phyloP scores from a whole-genome alignment of 441 rosid species.

The Pelargonium myrrhifolium region DNA sequence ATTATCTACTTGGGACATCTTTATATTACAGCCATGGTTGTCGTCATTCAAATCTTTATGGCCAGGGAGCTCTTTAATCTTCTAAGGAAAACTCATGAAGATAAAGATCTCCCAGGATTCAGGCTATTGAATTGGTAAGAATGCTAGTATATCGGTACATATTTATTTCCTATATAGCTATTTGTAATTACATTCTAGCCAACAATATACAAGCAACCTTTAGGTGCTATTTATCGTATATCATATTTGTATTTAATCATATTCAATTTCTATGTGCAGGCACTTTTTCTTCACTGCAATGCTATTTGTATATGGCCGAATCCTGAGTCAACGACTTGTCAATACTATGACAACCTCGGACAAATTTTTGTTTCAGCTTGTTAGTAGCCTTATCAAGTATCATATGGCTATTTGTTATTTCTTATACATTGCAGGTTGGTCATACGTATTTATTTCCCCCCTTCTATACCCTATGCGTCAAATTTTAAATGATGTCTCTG shows the following conservation, averaged over 20 bases:
- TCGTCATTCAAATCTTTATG: conserved; percentile 82
- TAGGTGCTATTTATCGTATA: neutral
- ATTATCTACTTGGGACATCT: conserved; percentile 89
- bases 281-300: conserved; percentile 90
- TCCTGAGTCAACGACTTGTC: conserved; percentile 71
- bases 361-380: conserved; percentile 58
- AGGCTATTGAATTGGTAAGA: conserved; percentile 77
- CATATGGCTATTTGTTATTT: conserved; percentile 79
- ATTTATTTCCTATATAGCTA: neutral
- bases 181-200: neutral
- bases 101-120: conserved; percentile 76
- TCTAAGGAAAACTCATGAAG: conserved; percentile 72
- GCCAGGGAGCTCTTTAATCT: conserved; percentile 71
- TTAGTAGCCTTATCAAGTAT: conserved; percentile 63
- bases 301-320: conserved; percentile 85
- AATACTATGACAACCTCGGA: conserved; percentile 62
- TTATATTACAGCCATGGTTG: conserved; percentile 77
- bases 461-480: too few species aligned
- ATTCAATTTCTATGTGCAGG: conserved; percentile 39
- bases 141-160: too few species aligned
- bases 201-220: neutral
- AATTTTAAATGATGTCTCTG: neutral
- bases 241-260: neutral
- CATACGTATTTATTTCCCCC: too few species aligned
- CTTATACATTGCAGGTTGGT: conserved; percentile 72